Conservation (phyloP, 768 basidiomycete species). For the Termitomyces bulborhizus region DNA sequence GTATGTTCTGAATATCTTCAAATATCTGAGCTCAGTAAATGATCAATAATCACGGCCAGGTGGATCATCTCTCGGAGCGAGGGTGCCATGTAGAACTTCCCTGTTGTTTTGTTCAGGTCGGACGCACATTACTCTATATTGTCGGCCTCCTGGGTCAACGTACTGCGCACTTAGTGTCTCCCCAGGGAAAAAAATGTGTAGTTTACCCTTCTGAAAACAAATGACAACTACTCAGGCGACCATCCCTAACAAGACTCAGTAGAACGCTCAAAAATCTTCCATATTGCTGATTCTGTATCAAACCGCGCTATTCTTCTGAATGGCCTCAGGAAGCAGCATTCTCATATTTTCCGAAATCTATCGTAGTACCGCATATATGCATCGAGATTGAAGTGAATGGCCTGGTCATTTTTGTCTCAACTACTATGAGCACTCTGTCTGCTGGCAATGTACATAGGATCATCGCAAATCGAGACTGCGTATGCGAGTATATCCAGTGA, state of each 20-base stretch:
- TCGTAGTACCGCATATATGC: too few species aligned
- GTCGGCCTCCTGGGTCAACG: background rate
- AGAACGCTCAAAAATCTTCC: too few species aligned
- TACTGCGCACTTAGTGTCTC: background rate
- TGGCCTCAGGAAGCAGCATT: too few species aligned
- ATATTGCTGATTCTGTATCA: too few species aligned
- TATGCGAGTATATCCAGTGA: background rate
- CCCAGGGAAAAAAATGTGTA: background rate
- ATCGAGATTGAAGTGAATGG: too few species aligned
- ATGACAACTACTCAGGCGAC: too few species aligned
- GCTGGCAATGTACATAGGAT: background rate
- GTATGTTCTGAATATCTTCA: background rate
- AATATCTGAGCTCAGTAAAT: background rate
- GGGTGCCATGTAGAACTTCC: background rate
- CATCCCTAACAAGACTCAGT: too few species aligned
- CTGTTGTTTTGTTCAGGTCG: background rate
- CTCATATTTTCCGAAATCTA: too few species aligned
- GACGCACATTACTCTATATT: too few species aligned
- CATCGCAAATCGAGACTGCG: too few species aligned
- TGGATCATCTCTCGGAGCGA: conserved; percentile 2
- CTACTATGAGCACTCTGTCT: background rate
- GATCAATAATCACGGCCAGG: background rate
- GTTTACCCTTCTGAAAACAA: background rate
- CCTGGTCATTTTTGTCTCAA: too few species aligned
- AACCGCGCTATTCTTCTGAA: too few species aligned